These are phyloP conservation scores for Chalciporus sphaerocephalus DNA, from an alignment of 768 basidiomycete genomes.

Conservation along the genomic window DNA sequence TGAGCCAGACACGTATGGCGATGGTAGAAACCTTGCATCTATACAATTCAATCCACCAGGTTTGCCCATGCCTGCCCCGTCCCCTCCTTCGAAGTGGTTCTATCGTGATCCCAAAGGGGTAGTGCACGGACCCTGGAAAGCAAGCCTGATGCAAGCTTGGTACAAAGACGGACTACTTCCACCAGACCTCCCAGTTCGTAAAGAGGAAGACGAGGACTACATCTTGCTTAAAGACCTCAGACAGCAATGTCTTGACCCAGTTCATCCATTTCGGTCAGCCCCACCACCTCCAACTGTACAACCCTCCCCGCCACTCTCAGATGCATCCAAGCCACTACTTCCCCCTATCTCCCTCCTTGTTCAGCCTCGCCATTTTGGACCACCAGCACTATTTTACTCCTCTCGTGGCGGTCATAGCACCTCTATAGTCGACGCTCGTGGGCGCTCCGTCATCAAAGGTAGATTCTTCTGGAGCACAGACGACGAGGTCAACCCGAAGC, in stretches of 20 bases:
- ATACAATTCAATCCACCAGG: constrained; percentile 78
- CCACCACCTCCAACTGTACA: constrained; percentile 40
- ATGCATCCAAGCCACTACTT: constrained; percentile 53
- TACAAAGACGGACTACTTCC: constrained; percentile 81
- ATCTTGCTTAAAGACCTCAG: constrained; percentile 69
- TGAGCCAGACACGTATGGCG: constrained; percentile 52
- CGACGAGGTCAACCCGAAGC: constrained; percentile 41
- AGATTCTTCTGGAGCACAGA: constrained; percentile 77
- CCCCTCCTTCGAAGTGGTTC: constrained; percentile 71
- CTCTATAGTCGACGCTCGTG: constrained; percentile 80
- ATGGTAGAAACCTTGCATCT: constrained; percentile 47
- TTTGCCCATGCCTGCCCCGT: constrained; percentile 64
- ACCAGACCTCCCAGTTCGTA: constrained; percentile 74
- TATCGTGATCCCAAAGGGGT: constrained; percentile 81
- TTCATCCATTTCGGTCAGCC: constrained; percentile 61
- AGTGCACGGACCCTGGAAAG: constrained; percentile 83
- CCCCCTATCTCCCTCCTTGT: constrained; percentile 70
- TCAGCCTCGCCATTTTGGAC: constrained; percentile 80
- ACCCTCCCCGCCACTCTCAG: constrained; percentile 23
- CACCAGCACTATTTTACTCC: constrained; percentile 82
- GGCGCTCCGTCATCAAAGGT: constrained; percentile 77
- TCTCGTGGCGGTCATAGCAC: constrained; percentile 90
- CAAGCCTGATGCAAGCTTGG: constrained; percentile 86
- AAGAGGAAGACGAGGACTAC: constrained; percentile 69
- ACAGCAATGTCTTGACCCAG: constrained; percentile 76